Evolutionary conservation across 2,329 filamentous ascomycete genomes (phyloP), one percentile per base, ranked within the genome.

Genomic region (Neofusicoccum ribis): DNA sequence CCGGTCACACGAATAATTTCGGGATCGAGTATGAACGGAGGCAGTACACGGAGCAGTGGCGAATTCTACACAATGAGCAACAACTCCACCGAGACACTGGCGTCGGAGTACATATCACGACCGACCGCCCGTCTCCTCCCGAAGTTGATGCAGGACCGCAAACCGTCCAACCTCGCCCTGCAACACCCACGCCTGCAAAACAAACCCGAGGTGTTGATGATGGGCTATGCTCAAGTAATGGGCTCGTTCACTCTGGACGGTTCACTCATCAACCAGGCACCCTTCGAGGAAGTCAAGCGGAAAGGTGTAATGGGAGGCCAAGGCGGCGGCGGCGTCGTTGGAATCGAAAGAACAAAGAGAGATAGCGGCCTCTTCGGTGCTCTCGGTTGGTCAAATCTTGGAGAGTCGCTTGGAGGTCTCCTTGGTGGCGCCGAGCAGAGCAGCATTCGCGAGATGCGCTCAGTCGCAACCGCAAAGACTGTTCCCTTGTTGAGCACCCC

Each of bases 31-130:
- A 83, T 91, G 69, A 86, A 86, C 67, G 87, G 86, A 37, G 63
- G 89, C 4, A 98, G 94, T 34, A 93, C 92, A 27, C 85, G 95
- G 71, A 97, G 92, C 69, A 99, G 95, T 74, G 91, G 91, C 63
- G 95, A 99, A 73, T 96, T 98, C 72, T 98, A 97, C 77, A 93
- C 93, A 0, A 81, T 94, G 75, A 97, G 94, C 80, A 97, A 98
- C 75, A 90, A 97, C 73, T 98, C 95, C 6, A 92, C 91, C 15
- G 95, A 99, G 76, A 99, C 95, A 3, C 76, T 98, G 54, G 90
- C 90, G 11, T 99, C 95, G 0, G 95, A 98, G 77, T 96, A 96
- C 73, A 85, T 84, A 23, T 79, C 78, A 6, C 79, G 82, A 54
- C 74, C 80, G 17, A 79, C 73, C 4, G 37, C 37, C 14, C 54